Base-by-base conservation (phyloP, 257 asterid genomes). In the Penstemon barbatus region DNA sequence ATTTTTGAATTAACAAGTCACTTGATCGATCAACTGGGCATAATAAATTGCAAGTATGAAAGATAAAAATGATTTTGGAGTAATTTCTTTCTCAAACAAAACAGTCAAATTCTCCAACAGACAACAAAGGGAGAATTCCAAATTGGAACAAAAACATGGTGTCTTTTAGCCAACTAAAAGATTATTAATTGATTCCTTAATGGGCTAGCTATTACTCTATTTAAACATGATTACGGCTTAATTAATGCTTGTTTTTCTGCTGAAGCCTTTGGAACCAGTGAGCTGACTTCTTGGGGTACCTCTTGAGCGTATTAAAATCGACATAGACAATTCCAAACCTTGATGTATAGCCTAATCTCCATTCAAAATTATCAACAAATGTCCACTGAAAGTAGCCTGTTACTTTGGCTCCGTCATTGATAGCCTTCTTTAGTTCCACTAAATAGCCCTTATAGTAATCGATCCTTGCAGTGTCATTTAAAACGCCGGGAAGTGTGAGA, bases 281-380 rank as follows among this genome's bases (percentile, higher is more conserved):
- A 52, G 99, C 99, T 0, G 99, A 93, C 89, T 77, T 77, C 88
- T 94, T 91, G 0, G 97, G 97, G 70, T 86, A 87, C 74, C 99
- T 86, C 83, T 82, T 82, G 43, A 94, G 92, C 12, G 92, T 87
- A 0, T 85, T 78, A 79, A 83, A 91, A 69, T 94, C 96, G 10
- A 94, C 93, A n/a, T 87, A 94, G 43, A 84, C 87, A 3, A 90
- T 83, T 15, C 97, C 97, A 37, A 91, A 94, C 75, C 99, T 89
- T 1, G 97, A 88, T 2, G 96, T 89, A 57, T 94, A 94, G 0
- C 99, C 99, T 41, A 87, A 78, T 49, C 96, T 77, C 97, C 97
- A 91, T 74, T 94, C 97, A 4, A 94, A 94, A 68, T 94, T 89
- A 81, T 94, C 99, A 0, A 94, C 85, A 71, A 94, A 89, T 3